Evolutionary conservation across 2,329 filamentous ascomycete species (phyloP).

Genomic region (Nemania bipapillata): DNA sequence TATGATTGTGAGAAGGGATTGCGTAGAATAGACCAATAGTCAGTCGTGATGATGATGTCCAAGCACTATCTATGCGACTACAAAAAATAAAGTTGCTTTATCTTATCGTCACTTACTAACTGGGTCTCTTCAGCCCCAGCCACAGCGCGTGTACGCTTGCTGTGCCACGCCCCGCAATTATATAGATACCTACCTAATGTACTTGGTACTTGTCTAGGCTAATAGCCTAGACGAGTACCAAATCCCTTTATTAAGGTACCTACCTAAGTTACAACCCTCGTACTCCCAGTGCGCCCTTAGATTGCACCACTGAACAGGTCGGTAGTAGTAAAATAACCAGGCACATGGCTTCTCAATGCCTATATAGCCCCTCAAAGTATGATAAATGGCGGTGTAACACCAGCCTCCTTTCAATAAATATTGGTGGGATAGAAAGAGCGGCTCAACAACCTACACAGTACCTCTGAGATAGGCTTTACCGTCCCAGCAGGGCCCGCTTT

Average conservation of each 20-base stretch:
- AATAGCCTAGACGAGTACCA: too few species aligned
- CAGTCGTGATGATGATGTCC: not conserved
- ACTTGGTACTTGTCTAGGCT: too few species aligned
- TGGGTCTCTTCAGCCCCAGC: not conserved
- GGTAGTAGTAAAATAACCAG: too few species aligned
- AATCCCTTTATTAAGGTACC: too few species aligned
- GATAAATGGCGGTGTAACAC: not conserved
- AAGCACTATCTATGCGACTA: not conserved
- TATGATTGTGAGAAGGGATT: not conserved
- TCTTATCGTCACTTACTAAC: not conserved
- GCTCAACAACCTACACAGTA: too few species aligned
- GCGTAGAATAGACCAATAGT: not conserved
- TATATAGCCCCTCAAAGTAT: not conserved
- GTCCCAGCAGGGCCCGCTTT: not conserved
- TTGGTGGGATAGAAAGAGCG: not conserved
- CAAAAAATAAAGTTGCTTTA: conserved; percentile 23
- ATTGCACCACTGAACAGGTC: too few species aligned
- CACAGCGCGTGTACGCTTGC: not conserved
- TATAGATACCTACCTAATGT: too few species aligned
- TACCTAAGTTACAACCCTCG: too few species aligned
- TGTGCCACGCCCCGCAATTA: not conserved
- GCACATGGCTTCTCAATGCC: not conserved
- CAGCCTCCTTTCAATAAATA: not conserved
- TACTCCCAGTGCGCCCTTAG: too few species aligned
- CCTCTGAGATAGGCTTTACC: not conserved